Base-by-base conservation (phyloP, 805 yeast genomes). In the Starmerella kuoi region DNA sequence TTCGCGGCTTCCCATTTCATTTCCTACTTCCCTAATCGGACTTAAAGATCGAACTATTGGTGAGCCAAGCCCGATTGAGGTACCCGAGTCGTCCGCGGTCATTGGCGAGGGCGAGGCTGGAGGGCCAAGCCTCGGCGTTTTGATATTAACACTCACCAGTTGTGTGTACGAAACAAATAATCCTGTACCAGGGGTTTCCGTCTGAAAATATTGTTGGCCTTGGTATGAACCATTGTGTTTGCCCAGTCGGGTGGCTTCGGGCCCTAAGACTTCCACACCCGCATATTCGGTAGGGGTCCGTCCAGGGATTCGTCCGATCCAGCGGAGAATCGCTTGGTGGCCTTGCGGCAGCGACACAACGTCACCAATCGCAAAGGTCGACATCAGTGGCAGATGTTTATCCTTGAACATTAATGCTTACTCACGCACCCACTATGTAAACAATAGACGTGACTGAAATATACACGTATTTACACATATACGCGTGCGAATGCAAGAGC, bases 151-250 rank as follows among this genome's bases (percentile, higher is more conserved):
- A 27, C 51, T 44, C 17, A 52, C 52, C 36, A 61, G 55, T 41
- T 61, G 59, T 23, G 60, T 44, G 38, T 52, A 59, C 6, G 62
- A 45, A n/a, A 87, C 67, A 54, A 87, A 87, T 23, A 87, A 60
- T 0, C 96, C 96, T 17, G 85, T 68, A 43, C 71, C 71, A 0
- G 86, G 80, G 27, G 56, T 61, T 5, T 65, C 61, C 0, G 87
- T 83, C 4, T 66, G 64, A 56, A 87, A 87, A 57, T 86, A 86
- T 41, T 65, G 65, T 31, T 46, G 47, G 26, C 94, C 94, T 44
- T 78, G 72, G 35, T 77, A 85, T 32, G 73, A 70, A n/a, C 98
- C 98, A 41, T 75, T 72, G 56, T 88, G 91, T 59, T 84, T 82
- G 19, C 98, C 98, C 4, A 65, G 56, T 0, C 72, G 63, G 31